phyloP scores from a whole-genome alignment of 345 rosid genomes.

The Lepidium africanum region DNA sequence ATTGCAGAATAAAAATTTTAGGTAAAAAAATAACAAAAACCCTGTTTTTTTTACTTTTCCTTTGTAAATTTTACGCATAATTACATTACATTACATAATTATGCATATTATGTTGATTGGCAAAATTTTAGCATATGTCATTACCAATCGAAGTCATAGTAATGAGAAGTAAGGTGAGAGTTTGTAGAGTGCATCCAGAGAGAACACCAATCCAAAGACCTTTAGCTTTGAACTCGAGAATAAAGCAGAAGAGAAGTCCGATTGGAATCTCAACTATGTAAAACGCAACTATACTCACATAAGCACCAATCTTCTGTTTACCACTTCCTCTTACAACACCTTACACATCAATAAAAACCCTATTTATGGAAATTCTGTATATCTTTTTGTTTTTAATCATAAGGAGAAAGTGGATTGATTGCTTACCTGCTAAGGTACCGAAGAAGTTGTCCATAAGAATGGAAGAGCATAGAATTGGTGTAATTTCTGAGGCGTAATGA shows the following conservation, averaged over 20 bases:
- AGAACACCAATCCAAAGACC: slow-evolving; percentile 16
- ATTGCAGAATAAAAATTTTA: no score
- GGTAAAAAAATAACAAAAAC: no score
- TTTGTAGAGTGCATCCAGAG: slow-evolving; percentile 16
- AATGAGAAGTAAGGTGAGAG: not conserved
- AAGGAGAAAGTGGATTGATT: no score
- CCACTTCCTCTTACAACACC: slow-evolving; percentile 17
- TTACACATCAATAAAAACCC: no score
- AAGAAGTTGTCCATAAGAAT: slow-evolving; percentile 17
- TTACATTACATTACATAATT: no score
- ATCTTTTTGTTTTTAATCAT: no score
- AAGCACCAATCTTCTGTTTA: slow-evolving; percentile 6
- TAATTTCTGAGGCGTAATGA: not conserved
- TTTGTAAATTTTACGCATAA: no score
- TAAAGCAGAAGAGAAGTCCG: slow-evolving; percentile 4
- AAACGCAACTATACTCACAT: slow-evolving; percentile 1
- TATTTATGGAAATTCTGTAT: no score
- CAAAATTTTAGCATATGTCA: no score
- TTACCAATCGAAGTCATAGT: no score
- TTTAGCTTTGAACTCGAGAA: not conserved
- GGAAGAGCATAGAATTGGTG: slow-evolving; percentile 11
- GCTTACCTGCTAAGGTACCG: not conserved
- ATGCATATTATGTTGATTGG: no score
- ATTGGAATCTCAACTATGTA: slow-evolving; percentile 4
- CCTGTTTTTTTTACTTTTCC: no score